Conservation (phyloP, 345 rosid species). For the Streptanthus diversifolius region DNA sequence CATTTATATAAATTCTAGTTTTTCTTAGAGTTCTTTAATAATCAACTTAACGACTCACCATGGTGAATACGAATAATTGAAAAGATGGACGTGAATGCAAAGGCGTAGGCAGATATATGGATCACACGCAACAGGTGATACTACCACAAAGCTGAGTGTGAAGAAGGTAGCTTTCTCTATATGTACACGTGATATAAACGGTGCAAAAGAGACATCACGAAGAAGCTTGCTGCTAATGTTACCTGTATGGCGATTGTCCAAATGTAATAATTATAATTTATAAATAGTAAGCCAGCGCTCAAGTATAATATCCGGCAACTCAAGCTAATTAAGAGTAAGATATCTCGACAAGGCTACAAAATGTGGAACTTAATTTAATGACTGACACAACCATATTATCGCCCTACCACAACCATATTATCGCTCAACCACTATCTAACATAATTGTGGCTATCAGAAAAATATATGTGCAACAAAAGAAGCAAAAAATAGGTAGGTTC, state of each 20-base stretch:
- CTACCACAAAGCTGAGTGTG: not conserved
- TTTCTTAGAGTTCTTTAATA: not conserved
- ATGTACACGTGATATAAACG: constrained; percentile 6
- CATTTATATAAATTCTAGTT: constrained; percentile 3
- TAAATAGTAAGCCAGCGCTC: not conserved
- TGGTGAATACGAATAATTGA: not conserved
- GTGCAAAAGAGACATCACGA: not conserved
- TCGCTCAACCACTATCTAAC: constrained; percentile 31
- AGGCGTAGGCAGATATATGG: not conserved
- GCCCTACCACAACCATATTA: constrained; percentile 32
- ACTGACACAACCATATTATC: constrained; percentile 24
- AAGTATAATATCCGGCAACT: not conserved
- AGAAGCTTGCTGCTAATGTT: not conserved
- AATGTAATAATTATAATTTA: not conserved
- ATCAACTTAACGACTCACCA: not conserved
- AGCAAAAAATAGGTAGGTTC: too few species aligned
- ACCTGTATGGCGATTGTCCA: not conserved
- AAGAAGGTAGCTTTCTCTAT: constrained; percentile 14
- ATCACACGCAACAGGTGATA: constrained; percentile 27
- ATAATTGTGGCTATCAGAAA: not conserved
- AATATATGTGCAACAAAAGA: too few species aligned
- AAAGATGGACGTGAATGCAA: not conserved
- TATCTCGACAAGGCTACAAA: constrained; percentile 15
- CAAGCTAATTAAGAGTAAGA: constrained; percentile 9
- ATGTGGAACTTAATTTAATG: constrained; percentile 25